Evolutionary conservation across 768 basidiomycete genomes (phyloP).

Genomic region (Chalciporus chontae): DNA sequence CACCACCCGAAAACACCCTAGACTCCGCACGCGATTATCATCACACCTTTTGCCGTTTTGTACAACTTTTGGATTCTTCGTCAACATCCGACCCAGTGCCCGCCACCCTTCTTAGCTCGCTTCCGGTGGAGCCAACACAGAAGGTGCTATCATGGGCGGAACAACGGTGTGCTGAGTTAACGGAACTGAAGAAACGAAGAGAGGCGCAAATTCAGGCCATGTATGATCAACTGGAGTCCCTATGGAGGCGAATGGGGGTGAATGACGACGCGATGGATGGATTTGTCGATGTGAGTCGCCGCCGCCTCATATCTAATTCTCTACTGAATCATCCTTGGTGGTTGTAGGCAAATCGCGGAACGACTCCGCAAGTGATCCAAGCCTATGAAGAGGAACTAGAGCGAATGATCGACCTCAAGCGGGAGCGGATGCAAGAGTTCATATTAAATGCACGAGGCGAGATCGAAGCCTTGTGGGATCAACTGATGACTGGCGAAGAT

Average conservation of each 20-base stretch:
- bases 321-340: neutral
- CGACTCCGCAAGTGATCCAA: slow-evolving; percentile 68
- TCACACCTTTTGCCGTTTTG: slow-evolving; percentile 59
- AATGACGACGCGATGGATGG: slow-evolving; percentile 77
- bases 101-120: slow-evolving; percentile 24
- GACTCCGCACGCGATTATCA: slow-evolving; percentile 42
- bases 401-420: slow-evolving; percentile 84
- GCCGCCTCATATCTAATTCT: neutral
- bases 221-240: slow-evolving; percentile 88
- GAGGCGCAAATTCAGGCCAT: slow-evolving; percentile 87
- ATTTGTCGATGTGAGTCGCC: slow-evolving; percentile 71
- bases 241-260: slow-evolving; percentile 88
- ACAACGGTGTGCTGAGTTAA: slow-evolving; percentile 52
- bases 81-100: slow-evolving; percentile 20
- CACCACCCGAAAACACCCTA: slow-evolving; percentile 6
- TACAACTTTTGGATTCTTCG: slow-evolving; percentile 51
- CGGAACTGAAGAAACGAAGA: slow-evolving; percentile 68
- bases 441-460: slow-evolving; percentile 78
- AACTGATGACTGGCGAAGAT: slow-evolving; percentile 80
- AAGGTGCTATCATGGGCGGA: slow-evolving; percentile 74
- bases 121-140: slow-evolving; percentile 71
- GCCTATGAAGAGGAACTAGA: slow-evolving; percentile 90
- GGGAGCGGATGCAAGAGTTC: slow-evolving; percentile 84
- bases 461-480: slow-evolving; percentile 80
- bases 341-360: slow-evolving; percentile 58